Conservation (phyloP, 345 rosid genomes). For the Aethionema arabicum region DNA sequence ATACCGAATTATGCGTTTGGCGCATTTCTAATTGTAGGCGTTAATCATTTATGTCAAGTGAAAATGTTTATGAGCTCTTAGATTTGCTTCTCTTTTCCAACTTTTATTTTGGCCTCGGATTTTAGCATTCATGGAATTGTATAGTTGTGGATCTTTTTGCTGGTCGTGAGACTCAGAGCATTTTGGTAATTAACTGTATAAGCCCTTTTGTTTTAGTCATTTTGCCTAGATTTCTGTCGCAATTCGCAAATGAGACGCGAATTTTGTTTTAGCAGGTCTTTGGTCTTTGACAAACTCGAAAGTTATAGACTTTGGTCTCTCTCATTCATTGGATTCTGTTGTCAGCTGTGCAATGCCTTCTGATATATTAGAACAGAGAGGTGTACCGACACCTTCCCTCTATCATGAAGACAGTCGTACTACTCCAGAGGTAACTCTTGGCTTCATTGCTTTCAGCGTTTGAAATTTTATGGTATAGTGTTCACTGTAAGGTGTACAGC, state of each 20-base stretch:
- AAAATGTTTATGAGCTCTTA: not conserved
- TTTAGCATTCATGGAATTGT: slow-evolving; percentile 3
- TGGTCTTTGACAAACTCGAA: slow-evolving; percentile 16
- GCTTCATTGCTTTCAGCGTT: not conserved
- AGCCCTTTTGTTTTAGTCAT: slow-evolving; percentile 19
- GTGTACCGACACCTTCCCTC: slow-evolving; percentile 28
- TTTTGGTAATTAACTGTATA: not conserved
- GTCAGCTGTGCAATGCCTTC: slow-evolving; percentile 52
- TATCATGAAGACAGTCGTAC: slow-evolving; percentile 45
- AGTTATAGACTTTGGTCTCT: slow-evolving; percentile 27
- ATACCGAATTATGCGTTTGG: slow-evolving; percentile 1
- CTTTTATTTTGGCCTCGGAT: not conserved
- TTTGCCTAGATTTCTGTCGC: not conserved
- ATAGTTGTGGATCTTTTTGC: not conserved
- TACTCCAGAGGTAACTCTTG: slow-evolving; percentile 53
- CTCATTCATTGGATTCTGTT: slow-evolving; percentile 30
- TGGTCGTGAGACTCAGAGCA: no score
- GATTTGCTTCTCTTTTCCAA: slow-evolving; percentile 16
- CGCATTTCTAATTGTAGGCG: not conserved
- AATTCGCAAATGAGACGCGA: not conserved
- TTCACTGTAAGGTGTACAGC: not conserved
- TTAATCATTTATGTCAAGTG: not conserved
- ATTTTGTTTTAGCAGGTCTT: slow-evolving; percentile 25
- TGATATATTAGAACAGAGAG: slow-evolving; percentile 58
- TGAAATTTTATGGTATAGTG: not conserved